Percentiles rank a stretch among this genome's conserved stretches.
phyloP scores from a whole-genome alignment of 2,329 filamentous ascomycete species.

The Epichloe coenophiala region DNA sequence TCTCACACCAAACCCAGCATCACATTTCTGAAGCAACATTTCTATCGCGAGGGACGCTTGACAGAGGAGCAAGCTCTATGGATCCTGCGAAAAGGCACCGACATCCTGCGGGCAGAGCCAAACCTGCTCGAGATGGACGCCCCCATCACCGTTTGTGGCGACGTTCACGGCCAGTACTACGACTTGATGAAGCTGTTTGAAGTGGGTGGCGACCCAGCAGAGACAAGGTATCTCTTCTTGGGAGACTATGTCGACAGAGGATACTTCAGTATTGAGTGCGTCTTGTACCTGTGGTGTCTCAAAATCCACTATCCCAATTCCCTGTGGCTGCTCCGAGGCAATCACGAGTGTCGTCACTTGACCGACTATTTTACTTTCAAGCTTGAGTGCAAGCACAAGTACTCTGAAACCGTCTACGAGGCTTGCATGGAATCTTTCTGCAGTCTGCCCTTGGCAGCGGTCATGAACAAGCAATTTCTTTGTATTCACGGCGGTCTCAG shows the following conservation, averaged over 20 bases:
- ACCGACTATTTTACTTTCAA: slow-evolving; percentile 99
- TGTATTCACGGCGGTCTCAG: slow-evolving; percentile 96
- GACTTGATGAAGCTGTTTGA: slow-evolving; percentile 99
- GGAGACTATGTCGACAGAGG: slow-evolving; percentile 97
- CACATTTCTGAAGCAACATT: slow-evolving; percentile 91
- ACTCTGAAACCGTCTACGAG: slow-evolving; percentile 90
- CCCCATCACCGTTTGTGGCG: slow-evolving; percentile 94
- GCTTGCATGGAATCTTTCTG: slow-evolving; percentile 99
- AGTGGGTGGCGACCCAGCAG: slow-evolving; percentile 89
- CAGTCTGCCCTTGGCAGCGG: slow-evolving; percentile 76
- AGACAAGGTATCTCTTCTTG: slow-evolving; percentile 92
- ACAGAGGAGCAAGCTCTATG: slow-evolving; percentile 95
- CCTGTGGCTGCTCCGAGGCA: slow-evolving; percentile 90
- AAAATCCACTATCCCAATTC: slow-evolving; percentile 99
- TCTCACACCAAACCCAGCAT: slow-evolving; percentile 83
- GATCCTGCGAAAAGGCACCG: slow-evolving; percentile 80
- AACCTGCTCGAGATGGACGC: slow-evolving; percentile 99
- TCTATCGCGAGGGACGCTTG: slow-evolving; percentile 91
- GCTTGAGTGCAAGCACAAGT: slow-evolving; percentile 99
- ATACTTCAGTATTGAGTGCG: slow-evolving; percentile 99
- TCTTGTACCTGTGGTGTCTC: slow-evolving; percentile 91
- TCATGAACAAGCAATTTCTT: slow-evolving; percentile 99
- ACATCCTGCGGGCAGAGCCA: slow-evolving; percentile 78
- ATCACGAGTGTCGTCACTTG: slow-evolving; percentile 97
- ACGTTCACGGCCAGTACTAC: slow-evolving; percentile 98